Percentiles rank a stretch among this genome's conserved stretches.
These are phyloP conservation scores for Didymella sp. DNA, from an alignment of 2,329 filamentous ascomycete species.

Conservation along the genomic window DNA sequence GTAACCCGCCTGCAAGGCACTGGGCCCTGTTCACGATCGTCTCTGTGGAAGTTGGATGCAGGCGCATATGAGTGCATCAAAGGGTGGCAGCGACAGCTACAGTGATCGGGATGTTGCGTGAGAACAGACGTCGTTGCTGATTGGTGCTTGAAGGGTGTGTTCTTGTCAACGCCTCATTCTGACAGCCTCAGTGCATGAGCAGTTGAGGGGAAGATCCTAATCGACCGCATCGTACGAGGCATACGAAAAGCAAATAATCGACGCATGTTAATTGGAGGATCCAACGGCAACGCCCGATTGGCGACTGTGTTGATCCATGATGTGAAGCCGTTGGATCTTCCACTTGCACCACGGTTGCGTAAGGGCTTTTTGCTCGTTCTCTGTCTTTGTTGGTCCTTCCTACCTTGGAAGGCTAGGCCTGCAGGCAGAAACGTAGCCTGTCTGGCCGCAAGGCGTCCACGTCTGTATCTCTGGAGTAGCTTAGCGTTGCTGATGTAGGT, in stretches of 20 bases:
- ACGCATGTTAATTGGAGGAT: not conserved
- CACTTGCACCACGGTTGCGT: not conserved
- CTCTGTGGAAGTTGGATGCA: not conserved
- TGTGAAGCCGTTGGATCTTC: not conserved
- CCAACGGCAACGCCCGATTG: not conserved
- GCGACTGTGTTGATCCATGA: not conserved
- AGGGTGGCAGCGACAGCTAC: not conserved
- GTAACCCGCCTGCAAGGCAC: conserved; percentile 16
- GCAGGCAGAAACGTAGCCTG: not conserved
- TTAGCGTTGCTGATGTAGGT: not conserved
- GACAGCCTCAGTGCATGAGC: not conserved
- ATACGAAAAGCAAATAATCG: not conserved
- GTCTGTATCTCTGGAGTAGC: not conserved
- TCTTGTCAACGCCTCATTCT: not conserved
- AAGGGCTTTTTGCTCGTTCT: not conserved
- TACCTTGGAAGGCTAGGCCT: too few species aligned
- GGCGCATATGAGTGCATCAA: not conserved
- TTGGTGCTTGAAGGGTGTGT: not conserved
- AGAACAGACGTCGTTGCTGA: not conserved
- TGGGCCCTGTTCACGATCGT: not conserved
- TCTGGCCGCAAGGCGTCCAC: too few species aligned
- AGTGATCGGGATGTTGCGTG: not conserved
- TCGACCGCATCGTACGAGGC: not conserved
- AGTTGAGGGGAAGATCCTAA: not conserved
- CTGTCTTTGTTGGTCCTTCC: not conserved